phyloP scores from a whole-genome alignment of 805 yeast species.

The Candida insectalens region DNA sequence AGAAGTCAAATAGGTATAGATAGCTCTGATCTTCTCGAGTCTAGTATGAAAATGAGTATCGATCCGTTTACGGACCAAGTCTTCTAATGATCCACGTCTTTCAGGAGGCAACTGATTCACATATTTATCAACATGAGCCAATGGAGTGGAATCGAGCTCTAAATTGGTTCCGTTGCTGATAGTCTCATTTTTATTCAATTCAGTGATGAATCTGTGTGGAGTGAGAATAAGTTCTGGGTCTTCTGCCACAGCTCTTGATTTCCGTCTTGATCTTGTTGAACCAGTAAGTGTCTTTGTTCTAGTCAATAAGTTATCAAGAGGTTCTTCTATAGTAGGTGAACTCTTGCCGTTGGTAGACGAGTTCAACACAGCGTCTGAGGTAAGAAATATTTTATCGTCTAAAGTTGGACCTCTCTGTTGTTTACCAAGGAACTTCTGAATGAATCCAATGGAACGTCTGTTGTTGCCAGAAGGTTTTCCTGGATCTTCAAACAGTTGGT shows the following conservation, averaged over 20 bases:
- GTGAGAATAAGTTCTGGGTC: conserved; percentile 55
- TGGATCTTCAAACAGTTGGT: conserved; percentile 19
- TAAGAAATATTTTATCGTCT: conserved; percentile 23
- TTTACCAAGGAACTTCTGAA: conserved; percentile 32
- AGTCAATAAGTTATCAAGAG: conserved; percentile 40
- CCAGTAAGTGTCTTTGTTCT: conserved; percentile 63
- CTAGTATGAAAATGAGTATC: conserved; percentile 42
- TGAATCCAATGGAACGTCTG: conserved; percentile 34
- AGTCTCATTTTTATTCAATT: conserved; percentile 38
- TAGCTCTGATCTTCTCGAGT: conserved; percentile 55
- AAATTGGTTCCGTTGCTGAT: conserved; percentile 5
- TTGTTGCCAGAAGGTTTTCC: conserved; percentile 16
- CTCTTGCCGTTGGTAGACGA: background rate
- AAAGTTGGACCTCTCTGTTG: conserved; percentile 22
- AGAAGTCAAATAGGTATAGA: conserved; percentile 52
- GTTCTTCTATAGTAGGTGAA: background rate
- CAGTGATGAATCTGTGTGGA: conserved; percentile 41
- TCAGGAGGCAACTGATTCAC: conserved; percentile 28
- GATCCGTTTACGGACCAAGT: conserved; percentile 43
- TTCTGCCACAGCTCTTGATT: conserved; percentile 49
- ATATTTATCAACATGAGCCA: conserved; percentile 33
- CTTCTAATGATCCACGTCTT: conserved; percentile 38
- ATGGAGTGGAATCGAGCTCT: conserved; percentile 16
- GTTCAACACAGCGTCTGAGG: conserved; percentile 9
- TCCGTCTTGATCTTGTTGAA: conserved; percentile 61